Evolutionary conservation across 441 rosid genomes (phyloP).

Genomic region (Caryocar brasiliense): DNA sequence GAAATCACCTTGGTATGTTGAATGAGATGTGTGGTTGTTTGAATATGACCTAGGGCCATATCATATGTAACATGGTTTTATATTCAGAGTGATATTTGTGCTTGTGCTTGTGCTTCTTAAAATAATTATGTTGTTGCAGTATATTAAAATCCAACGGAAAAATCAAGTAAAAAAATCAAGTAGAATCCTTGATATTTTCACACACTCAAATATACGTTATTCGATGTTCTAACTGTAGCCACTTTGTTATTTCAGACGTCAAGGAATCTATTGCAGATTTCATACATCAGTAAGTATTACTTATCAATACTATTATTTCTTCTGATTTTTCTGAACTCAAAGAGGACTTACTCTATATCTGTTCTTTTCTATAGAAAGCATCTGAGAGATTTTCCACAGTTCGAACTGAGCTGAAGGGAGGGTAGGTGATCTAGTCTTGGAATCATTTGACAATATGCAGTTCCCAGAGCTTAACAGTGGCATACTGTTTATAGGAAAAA

Average conservation of each 20-base stretch:
- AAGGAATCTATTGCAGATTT: conserved; percentile 59
- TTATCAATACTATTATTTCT: conserved; percentile 5
- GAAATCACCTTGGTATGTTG: too few species aligned
- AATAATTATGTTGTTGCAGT: too few species aligned
- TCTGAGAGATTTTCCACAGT: conserved; percentile 49
- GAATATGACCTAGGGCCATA: too few species aligned
- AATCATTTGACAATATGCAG: neutral
- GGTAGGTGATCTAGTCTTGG: conserved; percentile 40
- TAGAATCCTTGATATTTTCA: too few species aligned
- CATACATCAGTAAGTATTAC: conserved; percentile 53
- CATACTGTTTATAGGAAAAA: neutral
- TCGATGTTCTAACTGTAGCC: conserved; percentile 9
- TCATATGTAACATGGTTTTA: too few species aligned
- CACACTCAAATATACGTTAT: neutral
- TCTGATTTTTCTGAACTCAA: conserved; percentile 11
- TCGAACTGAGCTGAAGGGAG: conserved; percentile 78
- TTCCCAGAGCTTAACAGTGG: neutral
- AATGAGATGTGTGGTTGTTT: too few species aligned
- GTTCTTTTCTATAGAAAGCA: conserved; percentile 43
- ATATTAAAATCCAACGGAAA: too few species aligned
- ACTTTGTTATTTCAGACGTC: conserved; percentile 47
- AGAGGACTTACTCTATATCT: conserved; percentile 2
- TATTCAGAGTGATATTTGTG: too few species aligned
- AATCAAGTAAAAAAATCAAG: too few species aligned
- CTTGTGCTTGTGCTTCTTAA: too few species aligned